Evolutionary conservation across 331 rosid genomes (phyloP).

Genomic region (Telfairia occidentalis): DNA sequence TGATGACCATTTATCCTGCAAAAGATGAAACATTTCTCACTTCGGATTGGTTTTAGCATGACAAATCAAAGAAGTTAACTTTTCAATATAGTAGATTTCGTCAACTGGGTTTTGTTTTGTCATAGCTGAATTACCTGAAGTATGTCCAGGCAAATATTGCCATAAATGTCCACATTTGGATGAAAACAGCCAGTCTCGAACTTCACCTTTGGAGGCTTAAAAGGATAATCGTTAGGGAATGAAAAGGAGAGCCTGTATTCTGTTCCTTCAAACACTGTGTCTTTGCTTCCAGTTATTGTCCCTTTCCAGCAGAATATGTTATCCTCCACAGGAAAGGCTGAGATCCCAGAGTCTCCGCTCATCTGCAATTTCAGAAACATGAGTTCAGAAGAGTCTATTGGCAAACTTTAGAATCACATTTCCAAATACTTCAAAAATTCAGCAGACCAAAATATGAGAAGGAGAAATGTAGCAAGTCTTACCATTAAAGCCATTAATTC

Average conservation of each 20-base stretch:
- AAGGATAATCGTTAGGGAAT: constrained; percentile 87
- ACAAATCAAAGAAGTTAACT: not conserved
- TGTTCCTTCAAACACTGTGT: constrained; percentile 82
- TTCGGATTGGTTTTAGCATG: not conserved
- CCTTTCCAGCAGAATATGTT: constrained; percentile 97
- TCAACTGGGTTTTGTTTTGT: too few relatives aligned
- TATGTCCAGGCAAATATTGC: constrained; percentile 92
- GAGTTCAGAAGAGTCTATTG: not conserved
- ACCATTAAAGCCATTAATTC: constrained; percentile 97
- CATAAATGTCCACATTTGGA: constrained; percentile 75
- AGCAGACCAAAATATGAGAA: too few relatives aligned
- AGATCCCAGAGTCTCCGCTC: constrained; percentile 85
- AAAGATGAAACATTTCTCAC: not conserved
- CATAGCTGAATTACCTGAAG: constrained; percentile 56
- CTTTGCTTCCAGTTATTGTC: constrained; percentile 84
- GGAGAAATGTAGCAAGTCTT: constrained; percentile 9
- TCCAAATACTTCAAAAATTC: not conserved
- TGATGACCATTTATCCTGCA: constrained; percentile 94
- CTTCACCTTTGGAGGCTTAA: constrained; percentile 87
- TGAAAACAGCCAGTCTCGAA: constrained; percentile 79
- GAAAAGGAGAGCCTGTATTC: constrained; percentile 64
- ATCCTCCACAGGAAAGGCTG: constrained; percentile 90
- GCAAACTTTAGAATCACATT: not conserved
- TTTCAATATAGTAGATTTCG: not conserved
- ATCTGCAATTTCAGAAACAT: constrained; percentile 31